Conservation (phyloP, 2,329 filamentous ascomycete genomes). For the Corinectria fuckeliana region DNA sequence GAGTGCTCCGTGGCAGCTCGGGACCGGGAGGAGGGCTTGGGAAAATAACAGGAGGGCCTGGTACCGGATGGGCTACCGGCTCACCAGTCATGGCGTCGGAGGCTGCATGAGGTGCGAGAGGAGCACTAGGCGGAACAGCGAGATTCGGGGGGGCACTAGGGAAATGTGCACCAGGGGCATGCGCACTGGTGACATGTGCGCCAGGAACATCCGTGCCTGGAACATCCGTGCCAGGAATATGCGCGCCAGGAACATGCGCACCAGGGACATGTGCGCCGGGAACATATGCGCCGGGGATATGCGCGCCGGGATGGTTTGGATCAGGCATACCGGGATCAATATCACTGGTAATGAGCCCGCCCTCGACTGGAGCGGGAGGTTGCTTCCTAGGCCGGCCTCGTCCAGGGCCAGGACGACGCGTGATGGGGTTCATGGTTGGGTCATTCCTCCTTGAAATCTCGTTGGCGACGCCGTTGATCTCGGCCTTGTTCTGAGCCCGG, state of each 20-base stretch:
- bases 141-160: neutral
- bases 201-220: neutral
- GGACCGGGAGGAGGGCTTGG: slow-evolving; percentile 28
- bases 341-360: neutral
- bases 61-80: neutral
- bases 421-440: slow-evolving; percentile 64
- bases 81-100: neutral
- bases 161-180: too few relatives aligned
- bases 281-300: neutral
- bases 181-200: too few relatives aligned
- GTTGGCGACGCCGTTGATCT: slow-evolving; percentile 44
- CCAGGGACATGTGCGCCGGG: neutral
- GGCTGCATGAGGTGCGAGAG: neutral
- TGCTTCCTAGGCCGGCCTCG: slow-evolving; percentile 60
- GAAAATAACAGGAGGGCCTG: slow-evolving; percentile 20
- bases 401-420: slow-evolving; percentile 64
- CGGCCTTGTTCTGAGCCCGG: slow-evolving; percentile 60
- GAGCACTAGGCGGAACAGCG: neutral
- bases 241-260: neutral
- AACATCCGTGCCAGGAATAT: neutral
- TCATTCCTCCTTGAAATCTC: slow-evolving; percentile 52
- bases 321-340: neutral
- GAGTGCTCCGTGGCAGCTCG: slow-evolving; percentile 24
- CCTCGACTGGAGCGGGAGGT: slow-evolving; percentile 30
- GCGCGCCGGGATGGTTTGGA: neutral